Base-by-base conservation (phyloP, 768 basidiomycete species). In the Serendipita vermifera region DNA sequence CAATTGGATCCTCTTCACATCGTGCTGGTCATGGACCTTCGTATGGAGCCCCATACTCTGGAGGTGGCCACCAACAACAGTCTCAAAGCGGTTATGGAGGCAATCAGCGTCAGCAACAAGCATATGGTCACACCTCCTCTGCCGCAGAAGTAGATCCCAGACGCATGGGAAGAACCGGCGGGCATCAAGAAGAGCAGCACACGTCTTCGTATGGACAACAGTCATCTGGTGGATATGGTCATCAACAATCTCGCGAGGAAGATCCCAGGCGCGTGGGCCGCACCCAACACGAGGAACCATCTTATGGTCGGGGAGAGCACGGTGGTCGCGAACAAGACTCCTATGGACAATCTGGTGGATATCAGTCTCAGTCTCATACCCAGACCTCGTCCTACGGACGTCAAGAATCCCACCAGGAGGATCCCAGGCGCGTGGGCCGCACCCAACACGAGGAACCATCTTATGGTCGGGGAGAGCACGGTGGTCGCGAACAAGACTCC, bases 321-420 rank as follows among this genome's bases (percentile, higher is more conserved):
- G 7, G 26, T 11, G 17, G 6, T 20, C 17, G 40, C 40, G 7
- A 7, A n/a, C 17, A 20, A n/a, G 17, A 33, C 31, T 24, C 14
- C 15, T 32, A 9, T 27, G 54, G n/a, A 40, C 33, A 15, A 27
- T 55, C 54, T 24, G 58, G 55, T 46, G 51, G 59, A 33, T 17
- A 53, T 31, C 2, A 33, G n/a, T 27, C 22, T 26, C 57, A 56
- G 14, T 24, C 29, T 15, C 58, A 27, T 9, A n/a, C 31, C 29
- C 15, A 57, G 14, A 32, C 29, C 3, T 24, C 17, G 17, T 15
- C 27, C 26, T 57, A 57, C 31, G 33, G 55, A 2, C 9, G 26
- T 53, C 58, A 56, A 24, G 39, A 56, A n/a, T n/a, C n/a, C n/a
- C n/a, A 59, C 46, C 60, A 59, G 31, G 36, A 36, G n/a, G 55